Conservation (phyloP, 257 asterid genomes). For the Forsythia viridissima region DNA sequence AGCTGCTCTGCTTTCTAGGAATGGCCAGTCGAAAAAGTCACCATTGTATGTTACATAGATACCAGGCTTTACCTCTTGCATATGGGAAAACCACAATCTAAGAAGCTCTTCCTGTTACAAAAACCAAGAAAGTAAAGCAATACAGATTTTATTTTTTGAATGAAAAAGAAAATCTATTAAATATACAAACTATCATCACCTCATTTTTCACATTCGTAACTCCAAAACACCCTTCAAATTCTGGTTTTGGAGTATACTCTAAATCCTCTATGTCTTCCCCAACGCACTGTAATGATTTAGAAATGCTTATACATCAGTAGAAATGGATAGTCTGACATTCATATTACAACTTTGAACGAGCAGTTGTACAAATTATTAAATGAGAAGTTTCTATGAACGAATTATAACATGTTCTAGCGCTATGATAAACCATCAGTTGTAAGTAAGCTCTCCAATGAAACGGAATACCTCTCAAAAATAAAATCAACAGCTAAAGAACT, state of each 20-base stretch:
- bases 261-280: constrained; percentile 95
- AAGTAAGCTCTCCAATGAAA: constrained; percentile 10
- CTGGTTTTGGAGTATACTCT: constrained; percentile 98
- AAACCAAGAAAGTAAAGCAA: constrained; percentile 20
- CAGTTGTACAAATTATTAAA: background rate
- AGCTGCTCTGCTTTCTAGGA: constrained; percentile 83
- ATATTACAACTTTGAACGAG: background rate
- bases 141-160: constrained; percentile 1
- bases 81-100: constrained; percentile 79
- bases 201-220: constrained; percentile 89
- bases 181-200: constrained; percentile 46
- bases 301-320: constrained; percentile 10
- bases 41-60: constrained; percentile 97
- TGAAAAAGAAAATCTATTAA: background rate
- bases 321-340: constrained; percentile 14
- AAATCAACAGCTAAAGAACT: background rate
- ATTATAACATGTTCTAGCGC: constrained; percentile 10
- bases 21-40: constrained; percentile 99
- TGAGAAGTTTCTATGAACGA: background rate
- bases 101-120: constrained; percentile 78
- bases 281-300: constrained; percentile 66
- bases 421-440: constrained; percentile 4
- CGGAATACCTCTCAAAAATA: constrained; percentile 8
- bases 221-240: constrained; percentile 83
- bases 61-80: constrained; percentile 95